phyloP scores from a whole-genome alignment of 306 rosid genomes.

The Betula pendula region DNA sequence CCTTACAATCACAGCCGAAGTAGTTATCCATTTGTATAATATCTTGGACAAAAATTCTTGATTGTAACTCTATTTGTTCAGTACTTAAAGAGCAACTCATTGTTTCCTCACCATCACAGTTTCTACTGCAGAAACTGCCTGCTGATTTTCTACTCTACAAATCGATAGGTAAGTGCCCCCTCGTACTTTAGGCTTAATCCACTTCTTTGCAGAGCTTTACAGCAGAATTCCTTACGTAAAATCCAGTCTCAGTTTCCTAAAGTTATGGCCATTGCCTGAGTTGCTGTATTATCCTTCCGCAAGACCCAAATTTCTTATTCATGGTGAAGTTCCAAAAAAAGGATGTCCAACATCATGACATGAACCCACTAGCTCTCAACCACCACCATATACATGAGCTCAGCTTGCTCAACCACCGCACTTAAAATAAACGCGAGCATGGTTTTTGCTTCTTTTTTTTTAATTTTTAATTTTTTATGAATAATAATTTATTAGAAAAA shows the following conservation, averaged over 20 bases:
- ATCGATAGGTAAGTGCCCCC: background rate
- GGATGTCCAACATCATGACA: background rate
- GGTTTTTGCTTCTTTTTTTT: background rate
- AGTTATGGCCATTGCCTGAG: background rate
- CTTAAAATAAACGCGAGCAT: background rate
- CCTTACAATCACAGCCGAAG: background rate
- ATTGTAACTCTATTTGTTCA: too few relatives aligned
- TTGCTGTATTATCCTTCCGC: background rate
- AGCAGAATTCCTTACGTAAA: too few relatives aligned
- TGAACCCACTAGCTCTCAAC: background rate
- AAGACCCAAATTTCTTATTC: background rate
- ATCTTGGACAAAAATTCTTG: background rate
- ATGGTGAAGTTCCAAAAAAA: background rate
- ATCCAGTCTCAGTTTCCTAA: too few relatives aligned
- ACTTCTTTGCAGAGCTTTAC: too few relatives aligned
- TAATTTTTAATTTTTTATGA: too few relatives aligned
- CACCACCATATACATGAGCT: background rate
- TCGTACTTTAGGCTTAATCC: background rate
- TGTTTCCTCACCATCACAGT: too few relatives aligned
- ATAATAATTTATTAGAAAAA: too few relatives aligned
- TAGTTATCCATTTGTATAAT: background rate
- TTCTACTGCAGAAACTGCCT: too few relatives aligned
- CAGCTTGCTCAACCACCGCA: background rate
- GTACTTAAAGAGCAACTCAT: too few relatives aligned
- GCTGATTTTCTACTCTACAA: too few relatives aligned